These are phyloP conservation scores for Phytophthora podocarpi DNA, from an alignment of 352 stramenopile genomes.

Conservation along the genomic window DNA sequence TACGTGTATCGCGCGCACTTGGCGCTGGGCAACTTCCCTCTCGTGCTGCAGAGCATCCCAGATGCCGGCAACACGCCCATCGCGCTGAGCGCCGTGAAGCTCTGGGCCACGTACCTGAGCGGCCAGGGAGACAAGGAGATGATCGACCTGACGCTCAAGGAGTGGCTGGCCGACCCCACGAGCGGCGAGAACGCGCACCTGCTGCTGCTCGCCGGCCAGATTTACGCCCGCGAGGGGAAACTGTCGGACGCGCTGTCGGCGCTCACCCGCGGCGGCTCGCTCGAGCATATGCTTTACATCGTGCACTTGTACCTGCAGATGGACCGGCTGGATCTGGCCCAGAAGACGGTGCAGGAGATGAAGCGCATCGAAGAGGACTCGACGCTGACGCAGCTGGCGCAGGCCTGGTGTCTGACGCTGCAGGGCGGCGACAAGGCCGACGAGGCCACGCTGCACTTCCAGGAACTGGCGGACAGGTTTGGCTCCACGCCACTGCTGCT, in stretches of 20 bases:
- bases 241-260: slow-evolving; percentile 94
- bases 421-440: slow-evolving; percentile 83
- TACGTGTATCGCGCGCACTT: slow-evolving; percentile 94
- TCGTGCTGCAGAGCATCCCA: slow-evolving; percentile 89
- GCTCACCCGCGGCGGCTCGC: slow-evolving; percentile 88
- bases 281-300: slow-evolving; percentile 94
- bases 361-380: slow-evolving; percentile 95
- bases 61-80: slow-evolving; percentile 70
- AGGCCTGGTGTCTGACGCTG: slow-evolving; percentile 88
- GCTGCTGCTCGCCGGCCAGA: slow-evolving; percentile 93
- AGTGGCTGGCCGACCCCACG: slow-evolving; percentile 86
- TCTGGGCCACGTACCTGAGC: slow-evolving; percentile 86
- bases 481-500: slow-evolving; percentile 91
- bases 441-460: slow-evolving; percentile 93
- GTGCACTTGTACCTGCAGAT: slow-evolving; percentile 92
- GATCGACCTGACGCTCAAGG: slow-evolving; percentile 90
- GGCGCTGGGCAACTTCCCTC: slow-evolving; percentile 88
- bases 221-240: slow-evolving; percentile 93
- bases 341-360: slow-evolving; percentile 90
- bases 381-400: slow-evolving; percentile 94
- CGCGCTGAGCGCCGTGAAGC: slow-evolving; percentile 83
- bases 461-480: slow-evolving; percentile 95
- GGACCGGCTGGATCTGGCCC: slow-evolving; percentile 93
- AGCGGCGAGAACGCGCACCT: slow-evolving; percentile 90
- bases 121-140: slow-evolving; percentile 83